phyloP scores from a whole-genome alignment of 2,329 filamentous ascomycete species.

The Akanthomyces uredinophilus region DNA sequence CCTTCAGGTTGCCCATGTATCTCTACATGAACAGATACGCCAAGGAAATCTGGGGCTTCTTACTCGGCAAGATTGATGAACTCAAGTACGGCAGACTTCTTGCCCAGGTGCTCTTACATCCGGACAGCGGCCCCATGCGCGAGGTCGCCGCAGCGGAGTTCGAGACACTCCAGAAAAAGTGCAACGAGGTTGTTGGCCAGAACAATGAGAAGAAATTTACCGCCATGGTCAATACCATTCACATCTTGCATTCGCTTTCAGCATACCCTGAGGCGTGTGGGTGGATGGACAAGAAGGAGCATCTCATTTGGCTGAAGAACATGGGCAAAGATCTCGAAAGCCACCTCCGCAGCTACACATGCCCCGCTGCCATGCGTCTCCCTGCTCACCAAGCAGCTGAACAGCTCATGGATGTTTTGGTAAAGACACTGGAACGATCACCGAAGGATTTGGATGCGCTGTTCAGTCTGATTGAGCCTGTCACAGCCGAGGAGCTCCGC shows the following conservation, averaged over 20 bases:
- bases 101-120: conserved; percentile 75
- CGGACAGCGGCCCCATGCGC: conserved; percentile 68
- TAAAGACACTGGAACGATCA: conserved; percentile 69
- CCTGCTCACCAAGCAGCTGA: conserved; percentile 86
- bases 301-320: conserved; percentile 54
- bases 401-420: conserved; percentile 80
- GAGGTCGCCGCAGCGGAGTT: conserved; percentile 69
- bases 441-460: conserved; percentile 76
- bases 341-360: conserved; percentile 63
- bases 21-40: conserved; percentile 93
- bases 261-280: conserved; percentile 57
- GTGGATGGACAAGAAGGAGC: conserved; percentile 68
- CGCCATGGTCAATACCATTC: conserved; percentile 80
- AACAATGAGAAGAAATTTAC: conserved; percentile 63
- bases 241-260: conserved; percentile 75
- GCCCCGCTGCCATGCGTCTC: conserved; percentile 69
- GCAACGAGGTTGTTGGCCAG: conserved; percentile 57
- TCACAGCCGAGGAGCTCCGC: conserved; percentile 79
- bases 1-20: conserved; percentile 84
- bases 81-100: conserved; percentile 86
- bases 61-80: conserved; percentile 75
- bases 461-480: conserved; percentile 75
- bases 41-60: conserved; percentile 76
- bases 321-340: conserved; percentile 75
- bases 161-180: conserved; percentile 64